These are phyloP conservation scores for Nectriaceae sp. DNA, from an alignment of 2,329 filamentous ascomycete genomes.

Conservation along the genomic window DNA sequence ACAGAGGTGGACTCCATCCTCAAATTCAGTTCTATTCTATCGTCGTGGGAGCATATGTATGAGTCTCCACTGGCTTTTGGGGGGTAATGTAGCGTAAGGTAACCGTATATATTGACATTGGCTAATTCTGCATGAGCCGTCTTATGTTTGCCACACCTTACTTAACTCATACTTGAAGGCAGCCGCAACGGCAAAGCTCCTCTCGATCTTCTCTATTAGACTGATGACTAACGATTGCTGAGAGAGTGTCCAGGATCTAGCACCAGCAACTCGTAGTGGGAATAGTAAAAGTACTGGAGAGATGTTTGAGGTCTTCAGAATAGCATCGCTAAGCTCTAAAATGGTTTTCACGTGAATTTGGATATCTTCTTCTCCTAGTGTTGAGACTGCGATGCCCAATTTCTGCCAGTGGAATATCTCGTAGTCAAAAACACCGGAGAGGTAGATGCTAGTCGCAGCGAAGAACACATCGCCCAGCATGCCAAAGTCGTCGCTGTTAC, in stretches of 20 bases:
- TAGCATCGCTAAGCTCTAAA: slow-evolving; percentile 13
- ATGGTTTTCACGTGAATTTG: slow-evolving; percentile 27
- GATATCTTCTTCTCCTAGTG: slow-evolving; percentile 21
- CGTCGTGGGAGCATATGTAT: no score
- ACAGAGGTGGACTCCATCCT: no score
- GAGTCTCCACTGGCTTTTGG: no score
- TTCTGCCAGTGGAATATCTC: slow-evolving; percentile 32
- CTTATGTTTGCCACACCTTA: slow-evolving; percentile 20
- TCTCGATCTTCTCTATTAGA: slow-evolving; percentile 20
- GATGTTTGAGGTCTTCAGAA: slow-evolving; percentile 22
- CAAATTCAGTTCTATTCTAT: no score
- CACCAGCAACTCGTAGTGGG: slow-evolving; percentile 36
- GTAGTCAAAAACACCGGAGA: slow-evolving; percentile 40
- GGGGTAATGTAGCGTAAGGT: no score
- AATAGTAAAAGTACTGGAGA: slow-evolving; percentile 37
- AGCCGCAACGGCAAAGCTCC: slow-evolving; percentile 28
- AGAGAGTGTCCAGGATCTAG: slow-evolving; percentile 23
- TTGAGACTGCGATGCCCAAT: slow-evolving; percentile 23
- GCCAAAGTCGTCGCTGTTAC: slow-evolving; percentile 13
- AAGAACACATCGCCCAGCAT: slow-evolving; percentile 27
- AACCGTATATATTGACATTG: no score
- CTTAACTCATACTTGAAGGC: slow-evolving; percentile 25
- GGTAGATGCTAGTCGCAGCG: slow-evolving; percentile 37
- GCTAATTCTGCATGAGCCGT: no score
- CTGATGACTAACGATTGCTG: slow-evolving; percentile 24